phyloP scores from a whole-genome alignment of 148 eudicot genomes.

The Rhododendron mucronatum region DNA sequence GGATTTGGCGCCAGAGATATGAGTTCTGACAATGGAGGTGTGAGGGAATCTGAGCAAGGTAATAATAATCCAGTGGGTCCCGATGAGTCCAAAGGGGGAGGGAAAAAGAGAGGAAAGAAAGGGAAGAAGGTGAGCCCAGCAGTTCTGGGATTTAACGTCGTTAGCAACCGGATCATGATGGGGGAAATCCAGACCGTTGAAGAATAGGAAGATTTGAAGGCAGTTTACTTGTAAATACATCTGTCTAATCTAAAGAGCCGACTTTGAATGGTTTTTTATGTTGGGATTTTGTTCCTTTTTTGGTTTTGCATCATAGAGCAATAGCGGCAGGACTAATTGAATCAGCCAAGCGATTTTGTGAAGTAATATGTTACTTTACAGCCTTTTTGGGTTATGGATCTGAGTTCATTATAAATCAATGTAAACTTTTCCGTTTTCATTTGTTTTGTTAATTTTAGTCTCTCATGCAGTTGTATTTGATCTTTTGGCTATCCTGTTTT shows the following conservation, averaged over 20 bases:
- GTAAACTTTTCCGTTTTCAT: neutral
- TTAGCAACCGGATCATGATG: constrained; percentile 99
- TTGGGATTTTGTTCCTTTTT: constrained; percentile 13
- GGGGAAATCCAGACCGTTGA: constrained; percentile 91
- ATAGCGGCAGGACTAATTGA: constrained; percentile 16
- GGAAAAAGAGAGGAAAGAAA: constrained; percentile 94
- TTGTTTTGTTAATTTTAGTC: neutral
- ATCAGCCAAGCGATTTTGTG: constrained; percentile 32
- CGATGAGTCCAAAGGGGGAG: constrained; percentile 59
- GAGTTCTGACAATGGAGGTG: constrained; percentile 38
- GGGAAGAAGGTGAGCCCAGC: constrained; percentile 87
- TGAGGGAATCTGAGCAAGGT: constrained; percentile 25
- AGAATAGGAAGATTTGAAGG: constrained; percentile 40
- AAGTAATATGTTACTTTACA: neutral
- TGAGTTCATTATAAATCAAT: neutral
- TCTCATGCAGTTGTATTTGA: neutral
- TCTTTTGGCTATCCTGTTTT: neutral
- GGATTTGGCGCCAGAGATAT: constrained; percentile 39
- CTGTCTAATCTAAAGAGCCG: constrained; percentile 11
- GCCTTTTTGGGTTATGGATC: neutral
- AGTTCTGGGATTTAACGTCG: constrained; percentile 85
- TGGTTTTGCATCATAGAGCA: constrained; percentile 13
- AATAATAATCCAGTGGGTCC: constrained; percentile 8
- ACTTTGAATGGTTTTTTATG: constrained; percentile 36
- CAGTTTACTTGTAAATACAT: constrained; percentile 43